These are phyloP conservation scores for Neoboletus brunneissimus DNA, from an alignment of 768 basidiomycete genomes.

Conservation along the genomic window DNA sequence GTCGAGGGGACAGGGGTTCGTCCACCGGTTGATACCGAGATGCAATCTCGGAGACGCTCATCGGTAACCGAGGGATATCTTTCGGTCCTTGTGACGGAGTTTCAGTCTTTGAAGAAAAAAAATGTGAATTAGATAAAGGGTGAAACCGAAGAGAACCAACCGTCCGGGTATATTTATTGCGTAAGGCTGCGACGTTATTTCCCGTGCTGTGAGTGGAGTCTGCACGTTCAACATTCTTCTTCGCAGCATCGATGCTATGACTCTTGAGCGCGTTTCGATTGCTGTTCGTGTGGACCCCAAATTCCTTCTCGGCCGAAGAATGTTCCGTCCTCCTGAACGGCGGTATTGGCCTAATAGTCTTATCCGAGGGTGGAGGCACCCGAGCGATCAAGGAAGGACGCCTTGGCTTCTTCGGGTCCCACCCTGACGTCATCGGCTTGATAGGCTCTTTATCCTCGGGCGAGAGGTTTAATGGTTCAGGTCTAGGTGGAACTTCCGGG, in stretches of 20 bases:
- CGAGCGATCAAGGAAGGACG: constrained; percentile 25
- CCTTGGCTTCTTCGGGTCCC: constrained; percentile 11
- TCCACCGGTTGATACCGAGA: constrained; percentile 55
- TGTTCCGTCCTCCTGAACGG: constrained; percentile 22
- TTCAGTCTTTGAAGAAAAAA: constrained; percentile 39
- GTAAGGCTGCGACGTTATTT: constrained; percentile 67
- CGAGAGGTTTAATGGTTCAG: background rate
- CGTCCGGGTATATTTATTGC: constrained; percentile 55
- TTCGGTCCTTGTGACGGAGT: constrained; percentile 53
- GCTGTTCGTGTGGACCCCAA: constrained; percentile 28
- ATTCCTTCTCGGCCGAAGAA: constrained; percentile 31
- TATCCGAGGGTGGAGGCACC: constrained; percentile 16
- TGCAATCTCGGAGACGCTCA: constrained; percentile 63
- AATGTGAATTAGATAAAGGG: constrained; percentile 2
- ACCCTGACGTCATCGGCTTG: background rate
- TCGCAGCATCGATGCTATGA: constrained; percentile 32
- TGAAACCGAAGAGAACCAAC: constrained; percentile 39
- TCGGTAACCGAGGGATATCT: constrained; percentile 60
- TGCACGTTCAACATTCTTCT: constrained; percentile 43
- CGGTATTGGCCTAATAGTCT: constrained; percentile 10
- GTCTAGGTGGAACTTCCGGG: background rate
- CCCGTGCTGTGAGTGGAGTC: constrained; percentile 54
- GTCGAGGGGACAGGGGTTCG: constrained; percentile 41
- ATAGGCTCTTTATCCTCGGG: background rate
- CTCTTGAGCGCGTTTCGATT: constrained; percentile 21